These are phyloP conservation scores for Aspergillus ostianus DNA, from an alignment of 495 filamentous ascomycete species.

Conservation along the genomic window DNA sequence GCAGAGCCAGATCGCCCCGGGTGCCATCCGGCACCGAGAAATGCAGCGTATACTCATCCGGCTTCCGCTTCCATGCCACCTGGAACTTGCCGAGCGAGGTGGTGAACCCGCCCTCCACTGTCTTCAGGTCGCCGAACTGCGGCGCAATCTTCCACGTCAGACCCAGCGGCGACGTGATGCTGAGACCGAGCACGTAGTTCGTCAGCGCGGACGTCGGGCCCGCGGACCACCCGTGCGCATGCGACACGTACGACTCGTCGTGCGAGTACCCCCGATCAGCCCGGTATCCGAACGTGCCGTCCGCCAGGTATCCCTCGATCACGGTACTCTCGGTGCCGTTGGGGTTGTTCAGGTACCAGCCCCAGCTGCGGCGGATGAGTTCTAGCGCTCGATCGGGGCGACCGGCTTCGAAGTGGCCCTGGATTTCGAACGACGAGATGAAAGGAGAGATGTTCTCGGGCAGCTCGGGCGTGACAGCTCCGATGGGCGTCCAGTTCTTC, in stretches of 20 bases:
- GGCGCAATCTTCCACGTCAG: slow-evolving; percentile 52
- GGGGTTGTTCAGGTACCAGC: slow-evolving; percentile 59
- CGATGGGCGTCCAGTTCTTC: slow-evolving; percentile 55
- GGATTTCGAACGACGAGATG: slow-evolving; percentile 59
- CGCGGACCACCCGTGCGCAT: slow-evolving; percentile 62
- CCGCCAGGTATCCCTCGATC: slow-evolving; percentile 56
- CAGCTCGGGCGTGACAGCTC: slow-evolving; percentile 58
- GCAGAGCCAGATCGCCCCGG: slow-evolving; percentile 41
- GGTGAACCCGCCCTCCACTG: slow-evolving; percentile 55
- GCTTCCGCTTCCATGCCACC: slow-evolving; percentile 32
- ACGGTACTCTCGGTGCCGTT: slow-evolving; percentile 61
- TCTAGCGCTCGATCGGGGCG: slow-evolving; percentile 50
- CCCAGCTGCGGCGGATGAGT: slow-evolving; percentile 58
- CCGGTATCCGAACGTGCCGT: slow-evolving; percentile 57
- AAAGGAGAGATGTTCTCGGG: slow-evolving; percentile 61
- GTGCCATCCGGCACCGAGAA: slow-evolving; percentile 48
- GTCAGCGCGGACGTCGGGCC: slow-evolving; percentile 57
- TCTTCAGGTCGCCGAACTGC: slow-evolving; percentile 48
- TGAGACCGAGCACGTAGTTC: slow-evolving; percentile 53
- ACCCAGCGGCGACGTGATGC: slow-evolving; percentile 46
- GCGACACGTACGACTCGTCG: slow-evolving; percentile 42
- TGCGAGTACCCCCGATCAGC: slow-evolving; percentile 40
- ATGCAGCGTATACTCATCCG: slow-evolving; percentile 32
- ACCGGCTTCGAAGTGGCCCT: slow-evolving; percentile 52
- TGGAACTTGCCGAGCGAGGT: slow-evolving; percentile 53